phyloP scores from a whole-genome alignment of 108 stramenopile species.

The Chaetoceros tenuissimus region DNA sequence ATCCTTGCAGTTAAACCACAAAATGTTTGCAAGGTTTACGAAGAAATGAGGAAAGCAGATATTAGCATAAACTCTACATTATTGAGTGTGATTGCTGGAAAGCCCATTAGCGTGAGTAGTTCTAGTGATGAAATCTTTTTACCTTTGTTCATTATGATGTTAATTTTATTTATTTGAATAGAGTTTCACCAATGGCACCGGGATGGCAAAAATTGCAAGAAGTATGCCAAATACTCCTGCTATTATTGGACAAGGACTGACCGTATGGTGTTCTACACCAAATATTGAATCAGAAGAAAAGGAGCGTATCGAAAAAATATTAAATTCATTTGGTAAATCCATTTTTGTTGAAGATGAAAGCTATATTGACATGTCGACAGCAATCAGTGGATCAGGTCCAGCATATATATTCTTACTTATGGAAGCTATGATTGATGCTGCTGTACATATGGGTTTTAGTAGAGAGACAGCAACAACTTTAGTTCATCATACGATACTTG shows the following conservation, averaged over 20 bases:
- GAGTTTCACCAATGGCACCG: constrained; percentile 20
- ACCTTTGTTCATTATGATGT: too few relatives aligned
- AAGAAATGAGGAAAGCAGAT: constrained; percentile 6
- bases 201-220: constrained; percentile 62
- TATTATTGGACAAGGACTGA: constrained; percentile 69
- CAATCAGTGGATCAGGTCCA: constrained; percentile 82
- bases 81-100: constrained; percentile 57
- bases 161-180: too few relatives aligned
- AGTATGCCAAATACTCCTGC: constrained; percentile 95
- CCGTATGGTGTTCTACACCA: constrained; percentile 77
- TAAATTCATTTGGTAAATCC: constrained; percentile 62
- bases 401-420: constrained; percentile 90
- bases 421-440: constrained; percentile 92
- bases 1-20: constrained; percentile 89
- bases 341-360: constrained; percentile 85
- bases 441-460: constrained; percentile 88
- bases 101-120: constrained; percentile 22
- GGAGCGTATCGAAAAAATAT: constrained; percentile 36
- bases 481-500: constrained; percentile 67
- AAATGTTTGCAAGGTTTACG: constrained; percentile 57
- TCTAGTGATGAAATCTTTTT: too few relatives aligned
- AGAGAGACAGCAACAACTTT: constrained; percentile 69
- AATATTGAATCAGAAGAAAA: constrained; percentile 53
- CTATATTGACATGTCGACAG: constrained; percentile 88
- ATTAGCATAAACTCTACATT: constrained; percentile 44